Conservation (phyloP, 2,329 filamentous ascomycete species). For the Cytospora chrysosperma region DNA sequence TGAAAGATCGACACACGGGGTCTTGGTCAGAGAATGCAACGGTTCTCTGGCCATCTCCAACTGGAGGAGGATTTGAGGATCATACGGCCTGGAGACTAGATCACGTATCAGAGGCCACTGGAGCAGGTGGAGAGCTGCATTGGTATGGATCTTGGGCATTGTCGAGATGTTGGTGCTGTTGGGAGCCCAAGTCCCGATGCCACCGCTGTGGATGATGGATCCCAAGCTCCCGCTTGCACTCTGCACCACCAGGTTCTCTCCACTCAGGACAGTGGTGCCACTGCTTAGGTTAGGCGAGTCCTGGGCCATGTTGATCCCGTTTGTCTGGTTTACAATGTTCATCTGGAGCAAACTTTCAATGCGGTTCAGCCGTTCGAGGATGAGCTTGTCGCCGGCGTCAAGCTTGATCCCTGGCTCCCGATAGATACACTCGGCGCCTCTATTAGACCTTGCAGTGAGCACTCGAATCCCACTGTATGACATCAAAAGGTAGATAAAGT, state of each 20-base stretch:
- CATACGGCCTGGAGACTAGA: constrained; percentile 73
- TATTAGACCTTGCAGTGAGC: not conserved
- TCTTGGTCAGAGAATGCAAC: constrained; percentile 65
- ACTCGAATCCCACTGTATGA: not conserved
- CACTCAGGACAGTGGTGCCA: constrained; percentile 55
- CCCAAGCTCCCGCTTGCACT: constrained; percentile 46
- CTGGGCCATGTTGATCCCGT: constrained; percentile 55
- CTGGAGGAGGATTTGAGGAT: constrained; percentile 78
- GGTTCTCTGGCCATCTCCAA: constrained; percentile 78
- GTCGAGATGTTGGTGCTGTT: constrained; percentile 69
- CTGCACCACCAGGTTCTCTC: constrained; percentile 53
- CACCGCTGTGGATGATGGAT: constrained; percentile 59
- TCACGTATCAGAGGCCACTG: constrained; percentile 81
- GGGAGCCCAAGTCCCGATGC: constrained; percentile 69
- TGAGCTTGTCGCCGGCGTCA: constrained; percentile 82
- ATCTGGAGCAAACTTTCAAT: constrained; percentile 80
- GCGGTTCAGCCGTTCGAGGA: constrained; percentile 72
- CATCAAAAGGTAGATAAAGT: not conserved
- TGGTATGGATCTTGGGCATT: constrained; percentile 83
- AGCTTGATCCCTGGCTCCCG: constrained; percentile 84
- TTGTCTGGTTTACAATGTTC: constrained; percentile 54
- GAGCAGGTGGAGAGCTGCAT: constrained; percentile 73
- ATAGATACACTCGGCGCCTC: constrained; percentile 77
- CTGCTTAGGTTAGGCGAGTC: constrained; percentile 66
- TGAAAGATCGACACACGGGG: constrained; percentile 67